Evolutionary conservation across 2,329 filamentous ascomycete species (phyloP), one percentile per base, ranked within the genome.

Genomic region (Colletotrichum horii): DNA sequence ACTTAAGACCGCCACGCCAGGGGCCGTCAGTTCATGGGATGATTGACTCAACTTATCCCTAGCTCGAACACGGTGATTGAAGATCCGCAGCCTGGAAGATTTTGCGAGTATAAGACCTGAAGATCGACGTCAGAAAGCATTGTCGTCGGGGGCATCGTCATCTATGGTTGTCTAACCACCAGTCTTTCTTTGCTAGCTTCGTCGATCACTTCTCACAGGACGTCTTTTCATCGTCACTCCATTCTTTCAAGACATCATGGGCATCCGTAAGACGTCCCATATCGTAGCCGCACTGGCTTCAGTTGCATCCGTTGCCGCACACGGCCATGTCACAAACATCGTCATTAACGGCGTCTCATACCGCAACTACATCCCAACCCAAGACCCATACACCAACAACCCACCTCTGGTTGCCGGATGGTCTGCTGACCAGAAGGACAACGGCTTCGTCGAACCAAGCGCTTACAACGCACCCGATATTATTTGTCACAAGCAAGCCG

Each of bases 361-460:
- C 77, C 78, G 83, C 43, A 85, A 84, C 72, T 89, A 88, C 78
- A 82, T 87, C 76, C 83, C 83, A 2, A 48, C 58, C 8, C 67
- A 65, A 43, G 67, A 65, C 24, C 75, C 75, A 22, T 76, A 76
- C 55, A 77, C 19, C 61, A 70, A 36, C 14, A 76, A 66, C 34
- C 75, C 64, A 24, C 75, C 67, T 4, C 64, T 66, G 11, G 76
- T 75, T 26, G 78, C 81, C 69, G 87, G 85, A 22, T 88, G 87
- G 87, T 82, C 83, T 3, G 84, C 85, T 52, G 80, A 83, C 55
- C 85, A 89, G 77, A 79, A 77, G 4, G 83, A 85, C 79, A 87
- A 87, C 75, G 87, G 88, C 22, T 88, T 86, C 82, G 87, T 91
- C 70, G 85, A 85, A 24, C 89, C 90, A 15, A 84, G 83, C 70